Conservation (phyloP, 176 grass and related monocot genomes). For the Secale cereale region DNA sequence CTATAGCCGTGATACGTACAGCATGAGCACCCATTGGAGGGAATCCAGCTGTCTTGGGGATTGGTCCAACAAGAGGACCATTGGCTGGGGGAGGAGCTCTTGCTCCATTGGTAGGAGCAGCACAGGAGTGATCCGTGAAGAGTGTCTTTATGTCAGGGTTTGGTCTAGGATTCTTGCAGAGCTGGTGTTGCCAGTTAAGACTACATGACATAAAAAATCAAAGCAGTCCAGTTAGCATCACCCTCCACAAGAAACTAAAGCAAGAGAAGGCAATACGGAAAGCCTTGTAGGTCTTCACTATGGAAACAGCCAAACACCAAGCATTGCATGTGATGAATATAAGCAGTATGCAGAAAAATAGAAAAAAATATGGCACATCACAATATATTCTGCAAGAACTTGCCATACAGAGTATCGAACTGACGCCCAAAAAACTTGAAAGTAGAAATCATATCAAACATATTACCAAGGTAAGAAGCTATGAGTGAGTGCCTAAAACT, state of each 20-base stretch:
- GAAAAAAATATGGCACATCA: not conserved
- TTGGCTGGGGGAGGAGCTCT: conserved; percentile 77
- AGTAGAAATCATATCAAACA: not conserved
- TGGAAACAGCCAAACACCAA: conserved; percentile 23
- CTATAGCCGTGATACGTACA: conserved; percentile 37
- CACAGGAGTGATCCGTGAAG: conserved; percentile 97
- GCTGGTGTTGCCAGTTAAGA: conserved; percentile 99
- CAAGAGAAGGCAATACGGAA: not conserved
- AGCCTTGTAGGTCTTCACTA: not conserved
- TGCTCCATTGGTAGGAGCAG: conserved; percentile 78
- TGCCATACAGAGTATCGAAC: not conserved
- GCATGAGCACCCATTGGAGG: conserved; percentile 90
- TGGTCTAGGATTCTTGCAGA: conserved; percentile 98
- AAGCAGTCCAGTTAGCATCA: conserved; percentile 13
- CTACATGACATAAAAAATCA: conserved; percentile 41
- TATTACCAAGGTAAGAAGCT: not conserved
- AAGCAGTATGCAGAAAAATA: not conserved
- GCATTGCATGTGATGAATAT: not conserved
- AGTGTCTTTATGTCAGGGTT: conserved; percentile 99
- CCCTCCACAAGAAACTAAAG: not conserved
- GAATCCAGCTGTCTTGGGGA: conserved; percentile 89
- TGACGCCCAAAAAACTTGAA: not conserved
- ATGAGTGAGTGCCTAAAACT: not conserved
- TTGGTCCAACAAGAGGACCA: conserved; percentile 91
- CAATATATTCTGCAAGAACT: not conserved